Percentiles rank a stretch among this genome's conserved stretches.
phyloP scores from a whole-genome alignment of 768 basidiomycete species.

The Chalciporus sphaerocephalus region DNA sequence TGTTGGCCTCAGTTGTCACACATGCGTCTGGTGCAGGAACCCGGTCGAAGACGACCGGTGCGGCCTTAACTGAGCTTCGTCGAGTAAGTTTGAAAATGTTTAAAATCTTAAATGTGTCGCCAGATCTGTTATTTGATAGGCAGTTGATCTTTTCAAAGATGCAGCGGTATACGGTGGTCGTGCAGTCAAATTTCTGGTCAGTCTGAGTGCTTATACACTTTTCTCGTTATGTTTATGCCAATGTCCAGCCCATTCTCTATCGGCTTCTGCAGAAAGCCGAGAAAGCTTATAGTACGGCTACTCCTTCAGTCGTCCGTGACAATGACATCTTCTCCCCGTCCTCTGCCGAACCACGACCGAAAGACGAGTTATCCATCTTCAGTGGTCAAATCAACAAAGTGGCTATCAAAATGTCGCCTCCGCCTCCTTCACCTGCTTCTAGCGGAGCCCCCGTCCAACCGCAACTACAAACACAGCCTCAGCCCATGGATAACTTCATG shows the following conservation, averaged over 20 bases:
- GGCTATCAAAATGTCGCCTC: conserved; percentile 39
- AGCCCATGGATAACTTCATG: conserved; percentile 25
- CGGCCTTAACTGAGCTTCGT: conserved; percentile 63
- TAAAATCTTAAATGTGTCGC: background rate
- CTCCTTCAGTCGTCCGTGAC: conserved; percentile 41
- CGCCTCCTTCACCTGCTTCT: conserved; percentile 17
- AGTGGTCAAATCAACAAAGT: conserved; percentile 70
- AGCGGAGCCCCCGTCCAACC: conserved; percentile 21
- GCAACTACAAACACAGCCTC: conserved; percentile 25
- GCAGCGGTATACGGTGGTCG: conserved; percentile 63
- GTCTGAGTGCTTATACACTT: conserved; percentile 16
- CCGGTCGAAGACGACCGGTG: conserved; percentile 63
- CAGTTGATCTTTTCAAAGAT: conserved; percentile 59
- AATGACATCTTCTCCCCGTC: conserved; percentile 53
- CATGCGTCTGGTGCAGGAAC: conserved; percentile 45
- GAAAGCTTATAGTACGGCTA: conserved; percentile 44
- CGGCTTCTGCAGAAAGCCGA: conserved; percentile 61
- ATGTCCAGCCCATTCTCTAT: conserved; percentile 57
- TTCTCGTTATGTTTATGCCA: background rate
- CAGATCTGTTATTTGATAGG: conserved; percentile 25
- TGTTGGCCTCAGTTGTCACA: conserved; percentile 74
- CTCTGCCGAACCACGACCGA: conserved; percentile 40
- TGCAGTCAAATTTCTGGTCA: conserved; percentile 64
- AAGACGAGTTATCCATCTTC: conserved; percentile 72
- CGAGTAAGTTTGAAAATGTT: conserved; percentile 13